Conservation (phyloP, 768 basidiomycete species). For the Vararia minispora region DNA sequence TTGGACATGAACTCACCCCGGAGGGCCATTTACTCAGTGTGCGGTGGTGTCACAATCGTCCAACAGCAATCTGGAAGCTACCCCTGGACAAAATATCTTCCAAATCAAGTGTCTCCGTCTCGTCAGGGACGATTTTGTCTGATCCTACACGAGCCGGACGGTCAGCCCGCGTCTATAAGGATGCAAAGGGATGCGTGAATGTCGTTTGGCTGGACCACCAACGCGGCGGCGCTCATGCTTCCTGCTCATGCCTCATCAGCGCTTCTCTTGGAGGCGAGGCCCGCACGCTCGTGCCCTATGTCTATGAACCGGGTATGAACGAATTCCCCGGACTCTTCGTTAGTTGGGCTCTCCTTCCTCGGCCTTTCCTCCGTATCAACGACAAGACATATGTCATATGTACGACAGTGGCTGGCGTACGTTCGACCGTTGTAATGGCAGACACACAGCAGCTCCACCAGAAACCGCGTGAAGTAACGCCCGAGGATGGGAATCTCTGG, state of each 20-base stretch:
- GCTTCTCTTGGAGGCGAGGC: conserved; percentile 7
- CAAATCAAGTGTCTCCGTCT: background rate
- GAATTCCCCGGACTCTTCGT: conserved; percentile 24
- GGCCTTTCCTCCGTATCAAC: conserved; percentile 16
- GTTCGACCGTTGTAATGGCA: conserved; percentile 15
- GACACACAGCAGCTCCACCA: conserved; percentile 10
- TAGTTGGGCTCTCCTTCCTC: conserved; percentile 16
- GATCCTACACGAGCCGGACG: conserved; percentile 8
- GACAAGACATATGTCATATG: conserved; percentile 9
- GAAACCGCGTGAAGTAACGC: too few species aligned
- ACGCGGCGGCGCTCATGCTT: conserved; percentile 20
- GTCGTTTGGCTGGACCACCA: conserved; percentile 21
- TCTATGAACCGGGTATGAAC: conserved; percentile 10
- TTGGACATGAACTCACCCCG: conserved; percentile 16
- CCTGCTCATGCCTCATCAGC: conserved; percentile 18
- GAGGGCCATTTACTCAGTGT: conserved; percentile 22
- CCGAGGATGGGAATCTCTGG: conserved; percentile 7
- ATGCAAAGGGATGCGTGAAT: background rate
- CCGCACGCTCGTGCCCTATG: conserved; percentile 12
- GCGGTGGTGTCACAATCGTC: conserved; percentile 21
- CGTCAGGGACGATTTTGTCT: conserved; percentile 4
- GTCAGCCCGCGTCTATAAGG: conserved; percentile 13
- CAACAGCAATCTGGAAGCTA: conserved; percentile 18
- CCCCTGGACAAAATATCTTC: conserved; percentile 3
- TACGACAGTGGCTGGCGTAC: conserved; percentile 15